These are phyloP conservation scores for Penicillium palitans DNA, from an alignment of 2,329 filamentous ascomycete genomes.

Conservation along the genomic window DNA sequence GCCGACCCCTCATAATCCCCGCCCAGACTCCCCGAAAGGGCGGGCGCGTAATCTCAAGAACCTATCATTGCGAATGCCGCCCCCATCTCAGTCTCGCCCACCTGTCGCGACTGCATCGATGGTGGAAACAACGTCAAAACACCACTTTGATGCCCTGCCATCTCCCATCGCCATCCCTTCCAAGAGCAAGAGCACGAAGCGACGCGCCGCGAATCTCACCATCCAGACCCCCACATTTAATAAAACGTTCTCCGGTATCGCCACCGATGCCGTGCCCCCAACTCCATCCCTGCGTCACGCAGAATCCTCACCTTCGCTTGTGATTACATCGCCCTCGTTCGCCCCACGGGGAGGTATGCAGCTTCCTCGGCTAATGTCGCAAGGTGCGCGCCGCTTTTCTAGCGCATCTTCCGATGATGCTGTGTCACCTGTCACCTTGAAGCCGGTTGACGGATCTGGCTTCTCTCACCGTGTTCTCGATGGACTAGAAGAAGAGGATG, in stretches of 20 bases:
- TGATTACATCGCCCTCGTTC: conserved; percentile 54
- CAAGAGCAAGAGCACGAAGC: conserved; percentile 54
- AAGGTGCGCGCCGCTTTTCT: conserved; percentile 31
- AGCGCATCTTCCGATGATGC: conserved; percentile 25
- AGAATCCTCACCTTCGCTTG: conserved; percentile 62
- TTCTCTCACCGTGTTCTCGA: conserved; percentile 37
- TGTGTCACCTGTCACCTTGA: conserved; percentile 27
- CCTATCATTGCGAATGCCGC: conserved; percentile 60
- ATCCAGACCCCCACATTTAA: conserved; percentile 57
- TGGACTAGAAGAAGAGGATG: conserved; percentile 55
- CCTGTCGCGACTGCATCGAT: conserved; percentile 52
- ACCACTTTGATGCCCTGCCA: conserved; percentile 52
- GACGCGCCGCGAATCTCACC: conserved; percentile 61
- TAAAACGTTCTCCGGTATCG: conserved; percentile 42
- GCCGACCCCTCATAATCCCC: conserved; percentile 44
- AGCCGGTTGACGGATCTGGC: conserved; percentile 29
- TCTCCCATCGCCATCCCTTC: conserved; percentile 60
- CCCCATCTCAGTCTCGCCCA: conserved; percentile 47
- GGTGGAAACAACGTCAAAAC: conserved; percentile 40
- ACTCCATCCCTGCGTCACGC: conserved; percentile 63
- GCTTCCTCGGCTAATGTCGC: conserved; percentile 44
- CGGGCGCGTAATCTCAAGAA: conserved; percentile 63
- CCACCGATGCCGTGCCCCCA: conserved; percentile 56
- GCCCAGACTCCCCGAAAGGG: conserved; percentile 38
- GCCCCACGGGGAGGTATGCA: conserved; percentile 54